Evolutionary conservation across 768 basidiomycete species (phyloP), one percentile per base, ranked within the genome.

Genomic region (Suillus subluteus): DNA sequence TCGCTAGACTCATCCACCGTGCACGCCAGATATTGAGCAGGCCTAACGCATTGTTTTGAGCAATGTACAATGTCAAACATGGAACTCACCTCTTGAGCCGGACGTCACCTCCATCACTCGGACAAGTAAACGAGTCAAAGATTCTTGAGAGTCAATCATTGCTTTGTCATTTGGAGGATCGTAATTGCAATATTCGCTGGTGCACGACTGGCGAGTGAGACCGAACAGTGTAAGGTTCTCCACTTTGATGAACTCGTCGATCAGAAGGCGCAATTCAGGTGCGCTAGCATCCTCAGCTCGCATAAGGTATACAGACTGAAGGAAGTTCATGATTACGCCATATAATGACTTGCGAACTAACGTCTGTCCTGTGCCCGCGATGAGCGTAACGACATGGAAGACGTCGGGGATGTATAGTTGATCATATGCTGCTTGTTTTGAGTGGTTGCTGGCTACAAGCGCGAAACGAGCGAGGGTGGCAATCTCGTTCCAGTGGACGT

Each of bases 1-100:
- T 91, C 16, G 95, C 88, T 65, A 98, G 76, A 50, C 93, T 89
- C 91, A 95, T 95, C 95, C 95, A 97, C 43, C 96, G 85, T 35
- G 95, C 94, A 66, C 91, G 86, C 96, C 96, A 98, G 4, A 92
- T 86, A 73, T 98, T 98, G 38, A 92, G 78, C 4, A 94, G 76
- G 13, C 90, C 93, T 93, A 64, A 26, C 64, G 58, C 67, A 56
- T 72, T 52, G 40, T 75, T 41, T 55, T 21, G 18, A 61, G 18
- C 26, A 30, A 12, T 21, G 12, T 30, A 26, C 38, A 32, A 12
- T 61, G 41, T 12, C 37, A 61, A 43, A 4, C 41, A 61, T 61
- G 18, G 50, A 35, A 76, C 84, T 63, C 67, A 96, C 95, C 94
- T 75, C 80, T 84, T 3, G 88, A 87, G 16, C 88, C 89, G 0